Evolutionary conservation across 2,329 filamentous ascomycete genomes (phyloP), one percentile per base, ranked within the genome.

Genomic region (Pseudocercospora ulei): DNA sequence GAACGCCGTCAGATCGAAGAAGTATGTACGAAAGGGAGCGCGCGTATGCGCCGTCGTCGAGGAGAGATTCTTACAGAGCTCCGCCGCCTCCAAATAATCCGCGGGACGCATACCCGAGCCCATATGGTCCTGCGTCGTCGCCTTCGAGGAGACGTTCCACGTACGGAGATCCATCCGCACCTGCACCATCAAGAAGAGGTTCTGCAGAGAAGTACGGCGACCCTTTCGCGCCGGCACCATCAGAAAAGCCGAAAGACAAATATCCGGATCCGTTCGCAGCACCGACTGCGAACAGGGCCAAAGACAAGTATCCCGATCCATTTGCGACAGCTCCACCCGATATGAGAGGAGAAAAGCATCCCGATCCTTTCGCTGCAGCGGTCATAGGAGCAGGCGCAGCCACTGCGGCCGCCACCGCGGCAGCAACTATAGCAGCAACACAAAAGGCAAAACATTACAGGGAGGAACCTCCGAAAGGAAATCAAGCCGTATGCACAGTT

Each of bases 251-350:
- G 11, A 17, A 19, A 13, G 37, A 36, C 4, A 26, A 20, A 1
- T 27, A 24, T 14, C 18, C 35, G 11, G 40, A 43, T 30, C 35
- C 35, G 7, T 35, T 38, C 35, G 40, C 35, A 16, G 22, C 23
- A 7, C 13, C 34, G 6, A 4, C 22, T 7, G 16, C 23, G 13
- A 27, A 11, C n/a, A 18, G 19, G 24, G 13, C 9, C 11, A 27
- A 36, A 20, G 34, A 27, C 1, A 17, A 12, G 3, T 28, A 20
- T 18, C 14, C 22, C 4, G 23, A 36, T 11, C 22, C 34, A 7
- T 36, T 36, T 36, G 34, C 22, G 8, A 14, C 34, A 19, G 22
- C 8, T 14, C 20, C 11, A 12, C 19, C 13, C 13, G 18, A 13
- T 27, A 38, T 16, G 17, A 26, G 24, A 20, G 27, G 24, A 14